phyloP scores from a whole-genome alignment of 805 yeast genomes.

The Candida ficus region DNA sequence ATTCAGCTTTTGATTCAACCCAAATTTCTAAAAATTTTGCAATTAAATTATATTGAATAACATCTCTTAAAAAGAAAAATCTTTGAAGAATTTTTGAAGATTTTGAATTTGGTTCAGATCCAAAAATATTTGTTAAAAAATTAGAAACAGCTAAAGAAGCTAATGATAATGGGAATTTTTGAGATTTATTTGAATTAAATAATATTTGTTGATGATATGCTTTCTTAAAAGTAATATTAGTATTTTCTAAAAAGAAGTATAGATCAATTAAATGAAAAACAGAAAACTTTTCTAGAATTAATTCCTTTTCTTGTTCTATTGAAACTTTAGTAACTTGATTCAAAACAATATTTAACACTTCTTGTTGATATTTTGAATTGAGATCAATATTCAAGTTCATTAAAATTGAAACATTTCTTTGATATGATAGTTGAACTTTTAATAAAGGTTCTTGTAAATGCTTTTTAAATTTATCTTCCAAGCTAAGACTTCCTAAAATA shows the following conservation, averaged over 20 bases:
- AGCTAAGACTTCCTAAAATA: constrained; percentile 36
- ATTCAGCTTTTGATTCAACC: constrained; percentile 55
- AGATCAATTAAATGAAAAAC: constrained; percentile 50
- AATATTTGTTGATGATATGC: constrained; percentile 58
- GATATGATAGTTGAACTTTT: constrained; percentile 8
- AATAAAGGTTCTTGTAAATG: constrained; percentile 9
- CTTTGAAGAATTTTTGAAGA: constrained; percentile 34
- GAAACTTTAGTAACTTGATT: constrained; percentile 14
- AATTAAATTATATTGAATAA: constrained; percentile 52
- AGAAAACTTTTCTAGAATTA: constrained; percentile 40
- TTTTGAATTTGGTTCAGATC: constrained; percentile 6
- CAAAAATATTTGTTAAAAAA: constrained; percentile 23
- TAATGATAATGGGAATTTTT: constrained; percentile 33
- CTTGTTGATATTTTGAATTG: constrained; percentile 17
- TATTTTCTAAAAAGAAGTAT: constrained; percentile 47
- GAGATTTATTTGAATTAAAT: constrained; percentile 53
- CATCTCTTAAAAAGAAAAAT: constrained; percentile 44
- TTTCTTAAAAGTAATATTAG: constrained; percentile 58
- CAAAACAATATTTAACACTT: constrained; percentile 7
- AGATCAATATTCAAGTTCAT: constrained; percentile 14
- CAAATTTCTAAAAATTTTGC: constrained; percentile 55
- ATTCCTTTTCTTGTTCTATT: constrained; percentile 20
- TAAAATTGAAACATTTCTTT: constrained; percentile 12
- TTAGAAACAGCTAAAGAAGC: constrained; percentile 26
- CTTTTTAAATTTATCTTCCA: constrained; percentile 25